phyloP scores from a whole-genome alignment of 352 stramenopile genomes.

The Thraustotheca clavata region DNA sequence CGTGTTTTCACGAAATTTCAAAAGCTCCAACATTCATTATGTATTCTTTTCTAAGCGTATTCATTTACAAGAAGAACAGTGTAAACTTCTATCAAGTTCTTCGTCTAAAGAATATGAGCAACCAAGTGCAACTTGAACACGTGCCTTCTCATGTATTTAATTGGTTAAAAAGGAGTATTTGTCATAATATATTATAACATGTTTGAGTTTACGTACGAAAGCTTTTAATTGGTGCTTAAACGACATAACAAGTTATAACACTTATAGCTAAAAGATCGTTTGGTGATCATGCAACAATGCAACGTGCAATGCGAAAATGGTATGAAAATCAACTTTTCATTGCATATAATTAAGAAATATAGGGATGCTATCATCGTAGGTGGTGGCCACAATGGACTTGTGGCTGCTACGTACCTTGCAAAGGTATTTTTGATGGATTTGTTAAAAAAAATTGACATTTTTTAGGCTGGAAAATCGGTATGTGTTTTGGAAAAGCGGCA shows the following conservation, averaged over 20 bases:
- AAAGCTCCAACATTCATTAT: no score
- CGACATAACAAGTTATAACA: background rate
- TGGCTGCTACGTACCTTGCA: slow-evolving; percentile 82
- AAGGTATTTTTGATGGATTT: slow-evolving; percentile 32
- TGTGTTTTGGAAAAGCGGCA: slow-evolving; percentile 84
- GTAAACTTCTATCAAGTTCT: no score
- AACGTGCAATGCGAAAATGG: background rate
- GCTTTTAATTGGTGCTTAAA: background rate
- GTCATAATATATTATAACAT: no score
- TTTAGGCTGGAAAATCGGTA: slow-evolving; percentile 69
- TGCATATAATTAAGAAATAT: background rate
- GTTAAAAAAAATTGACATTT: background rate
- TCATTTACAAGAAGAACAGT: no score
- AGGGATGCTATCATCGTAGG: slow-evolving; percentile 86
- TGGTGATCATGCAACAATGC: background rate
- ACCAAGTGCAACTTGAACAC: no score
- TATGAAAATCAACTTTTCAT: background rate
- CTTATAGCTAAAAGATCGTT: background rate
- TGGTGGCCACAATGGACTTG: slow-evolving; percentile 85
- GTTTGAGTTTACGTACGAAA: no score
- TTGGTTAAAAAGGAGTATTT: slow-evolving; percentile 1
- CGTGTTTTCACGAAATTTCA: no score
- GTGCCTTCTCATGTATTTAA: background rate
- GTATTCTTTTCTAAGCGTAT: no score
- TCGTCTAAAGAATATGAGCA: no score